phyloP scores from a whole-genome alignment of 495 filamentous ascomycete genomes.

The Penicillium angulare region DNA sequence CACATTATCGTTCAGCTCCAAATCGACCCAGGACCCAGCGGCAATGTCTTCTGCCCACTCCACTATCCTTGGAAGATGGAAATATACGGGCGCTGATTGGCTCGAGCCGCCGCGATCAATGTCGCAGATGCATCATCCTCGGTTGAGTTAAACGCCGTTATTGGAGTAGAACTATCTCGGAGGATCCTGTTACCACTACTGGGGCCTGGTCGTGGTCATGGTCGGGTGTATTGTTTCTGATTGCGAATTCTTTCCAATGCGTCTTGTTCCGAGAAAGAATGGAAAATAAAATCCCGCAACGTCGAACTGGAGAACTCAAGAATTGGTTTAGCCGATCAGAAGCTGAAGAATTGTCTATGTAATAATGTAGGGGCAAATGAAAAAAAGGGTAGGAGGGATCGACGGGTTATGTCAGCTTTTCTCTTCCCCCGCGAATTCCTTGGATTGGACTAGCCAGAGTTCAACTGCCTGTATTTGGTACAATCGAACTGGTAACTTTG shows the following conservation, averaged over 20 bases:
- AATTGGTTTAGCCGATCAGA: no score
- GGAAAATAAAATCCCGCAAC: no score
- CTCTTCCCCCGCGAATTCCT: conserved; percentile 20
- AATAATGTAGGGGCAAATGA: neutral
- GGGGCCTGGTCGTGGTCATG: no score
- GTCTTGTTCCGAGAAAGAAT: no score
- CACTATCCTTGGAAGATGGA: conserved; percentile 16
- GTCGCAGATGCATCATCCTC: conserved; percentile 29
- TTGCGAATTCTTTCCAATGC: no score
- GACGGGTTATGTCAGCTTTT: conserved; percentile 18
- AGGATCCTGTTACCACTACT: conserved; percentile 4
- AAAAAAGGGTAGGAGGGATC: neutral
- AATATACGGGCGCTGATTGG: conserved; percentile 33
- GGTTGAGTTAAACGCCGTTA: conserved; percentile 34
- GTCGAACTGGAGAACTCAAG: no score
- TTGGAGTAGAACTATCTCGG: conserved; percentile 18
- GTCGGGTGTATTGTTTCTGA: no score
- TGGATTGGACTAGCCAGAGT: conserved; percentile 3
- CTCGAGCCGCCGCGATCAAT: conserved; percentile 22
- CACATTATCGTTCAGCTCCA: conserved; percentile 4
- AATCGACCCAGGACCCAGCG: conserved; percentile 18
- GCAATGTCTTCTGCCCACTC: conserved; percentile 43
- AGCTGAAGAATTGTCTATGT: neutral
- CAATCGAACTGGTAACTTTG: neutral
- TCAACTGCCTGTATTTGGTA: neutral